Conservation (phyloP, 1,139 yeast genomes). For the Candida sanyaensis region DNA sequence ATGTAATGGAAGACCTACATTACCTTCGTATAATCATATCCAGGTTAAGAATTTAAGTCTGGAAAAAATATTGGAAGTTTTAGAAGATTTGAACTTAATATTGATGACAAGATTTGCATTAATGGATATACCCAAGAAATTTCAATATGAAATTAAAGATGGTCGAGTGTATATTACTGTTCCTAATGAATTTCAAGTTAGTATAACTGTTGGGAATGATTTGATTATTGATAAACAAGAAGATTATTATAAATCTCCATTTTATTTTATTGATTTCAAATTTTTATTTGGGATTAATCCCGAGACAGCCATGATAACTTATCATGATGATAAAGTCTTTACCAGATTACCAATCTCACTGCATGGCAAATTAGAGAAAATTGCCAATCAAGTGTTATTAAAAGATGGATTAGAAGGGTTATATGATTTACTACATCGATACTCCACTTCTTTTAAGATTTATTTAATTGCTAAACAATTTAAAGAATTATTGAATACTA, state of each 20-base stretch:
- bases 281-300: slow-evolving; percentile 55
- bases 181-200: slow-evolving; percentile 54
- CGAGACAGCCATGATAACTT: slow-evolving; percentile 34
- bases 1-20: slow-evolving; percentile 72
- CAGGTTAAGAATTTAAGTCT: slow-evolving; percentile 55
- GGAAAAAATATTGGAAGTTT: slow-evolving; percentile 58
- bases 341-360: slow-evolving; percentile 37
- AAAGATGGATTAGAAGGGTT: slow-evolving; percentile 57
- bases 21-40: slow-evolving; percentile 65
- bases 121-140: slow-evolving; percentile 61
- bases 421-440: slow-evolving; percentile 68
- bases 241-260: slow-evolving; percentile 55
- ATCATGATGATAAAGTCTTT: slow-evolving; percentile 24
- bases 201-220: slow-evolving; percentile 25
- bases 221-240: slow-evolving; percentile 49
- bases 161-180: slow-evolving; percentile 75
- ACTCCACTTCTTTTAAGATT: slow-evolving; percentile 73
- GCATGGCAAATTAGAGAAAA: slow-evolving; percentile 51
- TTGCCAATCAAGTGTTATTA: slow-evolving; percentile 58
- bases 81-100: slow-evolving; percentile 71
- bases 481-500: slow-evolving; percentile 46
- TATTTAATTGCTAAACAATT: slow-evolving; percentile 70
- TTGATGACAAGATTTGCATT: slow-evolving; percentile 76
- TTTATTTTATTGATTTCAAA: slow-evolving; percentile 75
- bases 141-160: slow-evolving; percentile 65